Evolutionary conservation across 139 green algal species (phyloP).

Genomic region (Prasinococcaceae sp.): DNA sequence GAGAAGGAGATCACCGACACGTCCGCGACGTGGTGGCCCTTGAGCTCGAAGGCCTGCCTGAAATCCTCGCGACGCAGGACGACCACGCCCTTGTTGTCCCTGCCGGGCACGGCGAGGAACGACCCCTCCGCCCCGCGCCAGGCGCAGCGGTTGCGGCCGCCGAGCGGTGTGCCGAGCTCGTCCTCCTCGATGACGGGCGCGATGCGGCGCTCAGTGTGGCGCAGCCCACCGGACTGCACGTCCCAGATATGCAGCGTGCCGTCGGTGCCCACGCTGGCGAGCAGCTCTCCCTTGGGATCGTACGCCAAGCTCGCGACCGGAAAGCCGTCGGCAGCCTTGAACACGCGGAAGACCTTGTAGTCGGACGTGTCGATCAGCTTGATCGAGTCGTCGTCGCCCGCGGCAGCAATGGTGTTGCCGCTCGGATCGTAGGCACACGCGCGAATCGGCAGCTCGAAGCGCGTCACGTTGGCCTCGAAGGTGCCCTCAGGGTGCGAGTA

Average conservation of each 20-base stretch:
- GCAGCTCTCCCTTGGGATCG: slow-evolving; percentile 57
- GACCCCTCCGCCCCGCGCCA: slow-evolving; percentile 23
- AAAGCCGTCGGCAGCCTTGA: slow-evolving; percentile 23
- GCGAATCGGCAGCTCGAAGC: slow-evolving; percentile 53
- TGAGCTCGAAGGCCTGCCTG: background rate
- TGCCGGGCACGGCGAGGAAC: slow-evolving; percentile 14
- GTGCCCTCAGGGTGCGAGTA: slow-evolving; percentile 30
- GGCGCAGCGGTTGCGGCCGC: slow-evolving; percentile 5
- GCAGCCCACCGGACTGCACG: slow-evolving; percentile 21
- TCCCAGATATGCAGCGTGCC: slow-evolving; percentile 52
- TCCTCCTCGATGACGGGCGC: slow-evolving; percentile 11
- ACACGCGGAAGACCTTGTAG: slow-evolving; percentile 29
- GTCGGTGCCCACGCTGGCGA: slow-evolving; percentile 38
- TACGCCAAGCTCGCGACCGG: slow-evolving; percentile 54
- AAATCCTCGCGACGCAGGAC: slow-evolving; percentile 14
- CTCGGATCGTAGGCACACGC: slow-evolving; percentile 41
- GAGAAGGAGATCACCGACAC: slow-evolving; percentile 49
- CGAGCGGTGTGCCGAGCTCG: background rate
- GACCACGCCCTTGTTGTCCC: slow-evolving; percentile 12
- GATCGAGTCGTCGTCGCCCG: slow-evolving; percentile 58
- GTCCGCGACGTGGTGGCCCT: slow-evolving; percentile 28
- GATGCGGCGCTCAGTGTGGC: background rate
- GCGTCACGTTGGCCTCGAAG: slow-evolving; percentile 39
- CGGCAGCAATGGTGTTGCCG: slow-evolving; percentile 47
- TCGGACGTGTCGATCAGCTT: slow-evolving; percentile 51